Evolutionary conservation across 164 flowering plant genomes (phyloP).

Genomic region (Aristolochia californica): DNA sequence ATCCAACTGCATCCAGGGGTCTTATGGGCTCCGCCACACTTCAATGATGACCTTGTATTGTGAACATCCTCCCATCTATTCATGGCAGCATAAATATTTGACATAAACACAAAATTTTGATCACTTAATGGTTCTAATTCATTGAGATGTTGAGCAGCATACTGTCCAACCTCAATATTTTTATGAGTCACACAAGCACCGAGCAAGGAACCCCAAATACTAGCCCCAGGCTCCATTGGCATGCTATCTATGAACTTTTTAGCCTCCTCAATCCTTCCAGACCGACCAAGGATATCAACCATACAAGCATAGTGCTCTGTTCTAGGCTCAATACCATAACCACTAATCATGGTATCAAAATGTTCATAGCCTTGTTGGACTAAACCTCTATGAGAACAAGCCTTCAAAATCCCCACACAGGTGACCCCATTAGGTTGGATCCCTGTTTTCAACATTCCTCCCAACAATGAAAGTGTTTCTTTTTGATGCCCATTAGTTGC

Average conservation of each 20-base stretch:
- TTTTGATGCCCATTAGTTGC: slow-evolving; percentile 14
- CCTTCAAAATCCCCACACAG: slow-evolving; percentile 13
- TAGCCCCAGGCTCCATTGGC: slow-evolving; percentile 16
- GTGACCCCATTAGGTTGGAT: slow-evolving; percentile 13
- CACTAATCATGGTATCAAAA: slow-evolving; percentile 11
- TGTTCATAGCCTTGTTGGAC: slow-evolving; percentile 12
- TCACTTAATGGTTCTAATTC: slow-evolving; percentile 14
- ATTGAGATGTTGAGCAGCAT: slow-evolving; percentile 12
- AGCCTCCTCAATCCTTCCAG: slow-evolving; percentile 13
- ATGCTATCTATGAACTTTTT: slow-evolving; percentile 10
- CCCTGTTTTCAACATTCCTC: slow-evolving; percentile 16
- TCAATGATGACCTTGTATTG: slow-evolving; percentile 9
- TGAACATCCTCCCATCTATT: slow-evolving; percentile 19
- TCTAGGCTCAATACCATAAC: slow-evolving; percentile 8
- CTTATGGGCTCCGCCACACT: slow-evolving; percentile 10
- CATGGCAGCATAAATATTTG: slow-evolving; percentile 18
- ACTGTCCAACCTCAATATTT: slow-evolving; percentile 12
- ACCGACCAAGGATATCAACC: slow-evolving; percentile 18
- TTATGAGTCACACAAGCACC: slow-evolving; percentile 16
- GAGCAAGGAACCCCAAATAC: slow-evolving; percentile 20
- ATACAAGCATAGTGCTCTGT: slow-evolving; percentile 20
- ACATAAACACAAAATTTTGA: slow-evolving; percentile 9
- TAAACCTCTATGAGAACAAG: slow-evolving; percentile 20
- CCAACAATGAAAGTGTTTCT: slow-evolving; percentile 14
- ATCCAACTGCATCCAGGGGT: slow-evolving; percentile 23